Conservation (phyloP, 164 flowering plant genomes). For the Cinnamomum chago region DNA sequence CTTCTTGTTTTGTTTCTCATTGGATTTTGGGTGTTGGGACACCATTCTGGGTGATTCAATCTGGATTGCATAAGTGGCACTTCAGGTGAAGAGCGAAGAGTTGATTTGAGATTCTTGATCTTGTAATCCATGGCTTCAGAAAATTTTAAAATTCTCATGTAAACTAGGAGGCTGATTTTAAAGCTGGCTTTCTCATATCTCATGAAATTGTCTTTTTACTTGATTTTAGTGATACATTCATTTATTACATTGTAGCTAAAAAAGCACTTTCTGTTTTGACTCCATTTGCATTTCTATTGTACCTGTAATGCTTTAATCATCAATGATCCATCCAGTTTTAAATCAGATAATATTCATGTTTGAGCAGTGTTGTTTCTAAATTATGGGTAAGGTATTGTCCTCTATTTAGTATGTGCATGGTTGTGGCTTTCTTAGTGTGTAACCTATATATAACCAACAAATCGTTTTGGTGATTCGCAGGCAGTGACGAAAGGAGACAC, state of each 20-base stretch:
- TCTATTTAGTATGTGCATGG: not conserved
- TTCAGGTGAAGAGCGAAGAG: too few relatives aligned
- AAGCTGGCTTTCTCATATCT: not conserved
- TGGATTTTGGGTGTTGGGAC: not conserved
- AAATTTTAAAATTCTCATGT: not conserved
- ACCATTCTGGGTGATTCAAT: not conserved
- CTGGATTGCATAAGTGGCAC: too few relatives aligned
- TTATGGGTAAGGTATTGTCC: not conserved
- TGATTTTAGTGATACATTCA: not conserved
- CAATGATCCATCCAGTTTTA: not conserved
- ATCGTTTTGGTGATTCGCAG: constrained; percentile 35
- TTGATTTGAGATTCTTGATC: too few relatives aligned
- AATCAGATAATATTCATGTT: not conserved
- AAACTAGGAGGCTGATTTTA: not conserved
- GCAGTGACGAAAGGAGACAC: constrained; percentile 87
- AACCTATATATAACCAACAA: not conserved
- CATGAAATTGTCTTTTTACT: not conserved
- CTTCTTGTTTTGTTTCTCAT: too few relatives aligned
- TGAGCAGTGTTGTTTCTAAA: not conserved
- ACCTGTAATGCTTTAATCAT: not conserved
- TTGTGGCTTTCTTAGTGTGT: not conserved
- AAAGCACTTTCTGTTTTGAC: not conserved
- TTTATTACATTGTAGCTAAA: too few relatives aligned
- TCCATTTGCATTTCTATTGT: not conserved
- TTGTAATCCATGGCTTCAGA: not conserved